phyloP scores from a whole-genome alignment of 169 alveolate genomes.

The Prorocentrum cordatum region DNA sequence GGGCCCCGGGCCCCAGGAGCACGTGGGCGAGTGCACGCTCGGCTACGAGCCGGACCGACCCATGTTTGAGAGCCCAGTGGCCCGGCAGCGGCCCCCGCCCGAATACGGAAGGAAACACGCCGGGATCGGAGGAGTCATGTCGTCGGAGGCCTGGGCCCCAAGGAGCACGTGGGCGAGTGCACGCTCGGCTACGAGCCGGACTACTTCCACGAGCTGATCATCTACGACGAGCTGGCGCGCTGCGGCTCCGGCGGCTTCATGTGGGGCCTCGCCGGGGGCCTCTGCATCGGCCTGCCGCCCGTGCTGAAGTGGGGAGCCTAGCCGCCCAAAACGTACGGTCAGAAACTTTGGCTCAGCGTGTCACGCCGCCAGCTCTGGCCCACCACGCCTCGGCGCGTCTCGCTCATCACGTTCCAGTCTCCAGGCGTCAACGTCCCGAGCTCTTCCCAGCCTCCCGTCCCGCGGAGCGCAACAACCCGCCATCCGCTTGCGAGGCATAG shows the following conservation, averaged over 20 bases:
- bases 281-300: conserved; percentile 69
- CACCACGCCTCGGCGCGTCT: too few species aligned
- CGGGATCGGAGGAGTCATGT: too few species aligned
- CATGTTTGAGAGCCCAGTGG: background rate
- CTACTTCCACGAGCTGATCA: conserved; percentile 50
- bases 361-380: too few species aligned
- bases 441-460: too few species aligned
- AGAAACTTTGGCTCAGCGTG: too few species aligned
- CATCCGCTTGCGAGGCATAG: too few species aligned
- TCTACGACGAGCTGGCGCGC: conserved; percentile 52
- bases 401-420: too few species aligned
- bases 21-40: background rate
- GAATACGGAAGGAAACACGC: too few species aligned
- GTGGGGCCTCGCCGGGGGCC: conserved; percentile 71
- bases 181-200: conserved; percentile 32
- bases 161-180: background rate
- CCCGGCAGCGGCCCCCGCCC: background rate
- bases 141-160: too few species aligned
- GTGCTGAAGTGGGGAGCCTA: conserved; percentile 39
- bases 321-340: background rate
- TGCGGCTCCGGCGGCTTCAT: conserved; percentile 53
- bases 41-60: conserved; percentile 51
- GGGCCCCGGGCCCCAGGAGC: too few species aligned
- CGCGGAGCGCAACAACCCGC: too few species aligned
- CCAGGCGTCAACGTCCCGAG: too few species aligned